phyloP scores from a whole-genome alignment of 257 asterid species.

The Eustoma russellianum region DNA sequence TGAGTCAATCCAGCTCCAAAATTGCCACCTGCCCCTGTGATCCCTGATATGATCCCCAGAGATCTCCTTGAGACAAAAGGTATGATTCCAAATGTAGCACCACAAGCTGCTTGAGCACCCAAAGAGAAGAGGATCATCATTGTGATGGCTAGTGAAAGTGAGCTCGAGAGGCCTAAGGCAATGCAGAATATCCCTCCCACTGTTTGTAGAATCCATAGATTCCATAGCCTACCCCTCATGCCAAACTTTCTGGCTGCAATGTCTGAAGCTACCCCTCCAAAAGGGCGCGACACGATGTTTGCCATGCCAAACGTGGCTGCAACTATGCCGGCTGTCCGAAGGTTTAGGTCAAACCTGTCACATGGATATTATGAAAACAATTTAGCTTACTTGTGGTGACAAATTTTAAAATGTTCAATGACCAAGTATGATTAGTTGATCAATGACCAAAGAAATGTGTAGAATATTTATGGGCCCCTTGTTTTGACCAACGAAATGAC shows the following conservation, averaged over 20 bases:
- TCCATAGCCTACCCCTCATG: slow-evolving; percentile 66
- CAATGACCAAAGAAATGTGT: no score
- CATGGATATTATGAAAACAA: not conserved
- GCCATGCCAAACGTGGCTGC: slow-evolving; percentile 63
- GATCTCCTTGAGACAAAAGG: slow-evolving; percentile 38
- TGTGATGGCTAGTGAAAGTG: slow-evolving; percentile 24
- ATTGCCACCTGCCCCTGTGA: slow-evolving; percentile 35
- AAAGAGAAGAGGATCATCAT: slow-evolving; percentile 60
- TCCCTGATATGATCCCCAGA: slow-evolving; percentile 28
- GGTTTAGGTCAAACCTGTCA: slow-evolving; percentile 42
- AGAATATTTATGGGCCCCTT: no score
- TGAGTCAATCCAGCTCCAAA: slow-evolving; percentile 37
- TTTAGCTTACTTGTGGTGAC: no score
- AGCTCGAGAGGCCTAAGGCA: slow-evolving; percentile 29
- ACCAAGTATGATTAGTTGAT: no score
- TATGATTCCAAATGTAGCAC: slow-evolving; percentile 35
- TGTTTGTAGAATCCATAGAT: slow-evolving; percentile 42
- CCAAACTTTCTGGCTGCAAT: slow-evolving; percentile 30
- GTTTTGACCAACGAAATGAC: no score
- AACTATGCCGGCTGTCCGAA: slow-evolving; percentile 40
- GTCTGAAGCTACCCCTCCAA: slow-evolving; percentile 51
- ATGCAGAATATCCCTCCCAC: slow-evolving; percentile 49
- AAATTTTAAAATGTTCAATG: no score
- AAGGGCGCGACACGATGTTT: slow-evolving; percentile 40
- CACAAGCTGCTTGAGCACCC: slow-evolving; percentile 40